Percentiles rank a stretch among this genome's conserved stretches.
Evolutionary conservation across 208 protist species (phyloP).

Genomic region (Tritrichomonas foetus): DNA sequence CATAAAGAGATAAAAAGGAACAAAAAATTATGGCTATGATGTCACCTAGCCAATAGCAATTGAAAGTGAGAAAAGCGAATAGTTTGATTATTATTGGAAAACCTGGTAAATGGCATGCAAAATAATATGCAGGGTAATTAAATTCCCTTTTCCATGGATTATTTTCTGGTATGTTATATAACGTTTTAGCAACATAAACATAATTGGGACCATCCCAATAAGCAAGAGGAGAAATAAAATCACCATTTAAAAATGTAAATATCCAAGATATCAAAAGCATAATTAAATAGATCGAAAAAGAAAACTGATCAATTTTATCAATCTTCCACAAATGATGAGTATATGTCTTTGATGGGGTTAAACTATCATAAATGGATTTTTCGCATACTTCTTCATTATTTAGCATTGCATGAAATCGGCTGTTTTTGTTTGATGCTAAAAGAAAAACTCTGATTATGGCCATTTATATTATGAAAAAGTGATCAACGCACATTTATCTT

Average conservation of each 20-base stretch:
- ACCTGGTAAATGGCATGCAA: slow-evolving; percentile 35
- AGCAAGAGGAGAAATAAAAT: background rate
- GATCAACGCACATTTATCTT: too few species aligned
- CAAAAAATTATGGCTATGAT: background rate
- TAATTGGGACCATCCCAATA: slow-evolving; percentile 33
- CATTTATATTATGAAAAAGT: too few species aligned
- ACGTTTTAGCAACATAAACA: background rate
- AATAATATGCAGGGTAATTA: background rate
- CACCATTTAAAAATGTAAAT: background rate
- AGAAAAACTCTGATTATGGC: too few species aligned
- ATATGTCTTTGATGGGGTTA: too few species aligned
- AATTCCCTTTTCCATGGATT: background rate
- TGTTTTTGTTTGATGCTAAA: too few species aligned
- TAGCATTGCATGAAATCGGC: too few species aligned
- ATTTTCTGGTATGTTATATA: background rate
- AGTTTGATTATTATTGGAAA: background rate
- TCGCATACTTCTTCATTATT: too few species aligned
- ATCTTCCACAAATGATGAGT: too few species aligned
- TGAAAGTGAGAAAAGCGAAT: background rate
- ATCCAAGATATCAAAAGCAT: background rate
- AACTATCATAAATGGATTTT: too few species aligned
- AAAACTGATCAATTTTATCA: too few species aligned
- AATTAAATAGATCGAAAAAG: too few species aligned
- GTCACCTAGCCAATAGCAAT: background rate
- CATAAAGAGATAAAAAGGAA: background rate